These are phyloP conservation scores for Mortierella sp. DNA, from an alignment of 371 early-diverging fungal genomes.

Conservation along the genomic window DNA sequence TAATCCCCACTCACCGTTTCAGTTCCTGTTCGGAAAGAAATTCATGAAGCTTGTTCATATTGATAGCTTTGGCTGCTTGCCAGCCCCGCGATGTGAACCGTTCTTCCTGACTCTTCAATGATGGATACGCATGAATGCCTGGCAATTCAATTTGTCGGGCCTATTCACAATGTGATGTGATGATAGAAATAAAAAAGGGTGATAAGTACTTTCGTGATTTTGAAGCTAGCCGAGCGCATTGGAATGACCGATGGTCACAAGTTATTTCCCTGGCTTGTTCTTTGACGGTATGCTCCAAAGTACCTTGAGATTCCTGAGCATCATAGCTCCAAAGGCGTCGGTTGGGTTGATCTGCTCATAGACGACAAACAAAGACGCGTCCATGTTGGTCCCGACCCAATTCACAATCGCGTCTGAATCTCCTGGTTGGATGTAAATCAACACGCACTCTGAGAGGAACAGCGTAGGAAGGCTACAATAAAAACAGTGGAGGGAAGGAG, in stretches of 20 bases:
- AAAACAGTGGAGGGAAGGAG: not conserved
- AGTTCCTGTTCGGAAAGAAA: slow-evolving; percentile 66
- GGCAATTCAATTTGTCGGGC: slow-evolving; percentile 79
- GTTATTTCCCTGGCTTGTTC: not conserved
- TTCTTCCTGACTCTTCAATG: slow-evolving; percentile 74
- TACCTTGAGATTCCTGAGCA: slow-evolving; percentile 89
- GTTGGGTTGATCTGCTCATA: slow-evolving; percentile 95
- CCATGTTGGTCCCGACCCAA: slow-evolving; percentile 73
- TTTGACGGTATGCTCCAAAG: not conserved
- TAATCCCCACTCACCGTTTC: slow-evolving; percentile 69
- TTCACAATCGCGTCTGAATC: slow-evolving; percentile 77
- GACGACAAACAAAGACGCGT: slow-evolving; percentile 73
- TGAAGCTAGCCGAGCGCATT: too few species aligned
- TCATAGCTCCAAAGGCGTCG: slow-evolving; percentile 93
- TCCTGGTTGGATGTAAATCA: slow-evolving; percentile 85
- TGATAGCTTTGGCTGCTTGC: slow-evolving; percentile 74
- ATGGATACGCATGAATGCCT: slow-evolving; percentile 83
- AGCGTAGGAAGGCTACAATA: slow-evolving; percentile 82
- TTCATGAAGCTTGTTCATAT: slow-evolving; percentile 78
- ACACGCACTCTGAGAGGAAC: slow-evolving; percentile 93
- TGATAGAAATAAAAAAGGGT: not conserved
- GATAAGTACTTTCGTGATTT: not conserved
- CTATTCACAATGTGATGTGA: slow-evolving; percentile 14
- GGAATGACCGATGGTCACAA: not conserved
- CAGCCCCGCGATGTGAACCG: slow-evolving; percentile 78